Evolutionary conservation across 257 asterid species (phyloP).

Genomic region (Leonotis leonurus): DNA sequence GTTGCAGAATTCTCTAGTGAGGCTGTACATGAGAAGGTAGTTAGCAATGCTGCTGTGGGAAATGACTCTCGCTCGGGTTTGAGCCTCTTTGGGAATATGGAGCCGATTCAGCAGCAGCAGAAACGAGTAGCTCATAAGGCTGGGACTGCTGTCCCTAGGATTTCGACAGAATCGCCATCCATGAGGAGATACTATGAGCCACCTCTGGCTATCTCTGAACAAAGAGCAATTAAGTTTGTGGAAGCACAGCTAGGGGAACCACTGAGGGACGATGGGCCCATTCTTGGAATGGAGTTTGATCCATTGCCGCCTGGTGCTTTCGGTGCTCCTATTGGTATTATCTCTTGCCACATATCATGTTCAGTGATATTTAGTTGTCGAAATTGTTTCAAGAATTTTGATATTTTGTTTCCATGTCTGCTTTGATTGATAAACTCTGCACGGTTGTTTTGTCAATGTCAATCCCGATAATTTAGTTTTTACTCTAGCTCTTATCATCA

Average conservation of each 20-base stretch:
- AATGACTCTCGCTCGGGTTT: constrained; percentile 34
- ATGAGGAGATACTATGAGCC: constrained; percentile 72
- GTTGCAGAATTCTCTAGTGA: constrained; percentile 37
- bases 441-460: background rate
- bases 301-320: constrained; percentile 92
- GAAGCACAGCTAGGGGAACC: constrained; percentile 89
- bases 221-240: constrained; percentile 63
- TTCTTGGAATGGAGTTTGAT: constrained; percentile 95
- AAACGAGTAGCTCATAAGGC: constrained; percentile 55
- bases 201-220: constrained; percentile 65
- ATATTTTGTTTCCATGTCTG: background rate
- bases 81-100: constrained; percentile 32
- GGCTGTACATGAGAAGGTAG: constrained; percentile 22
- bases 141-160: constrained; percentile 73
- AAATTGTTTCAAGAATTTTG: constrained; percentile 6
- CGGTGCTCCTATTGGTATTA: constrained; percentile 80
- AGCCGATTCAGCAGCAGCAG: constrained; percentile 24
- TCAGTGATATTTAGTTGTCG: background rate
- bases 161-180: constrained; percentile 43
- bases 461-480: constrained; percentile 1
- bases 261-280: constrained; percentile 86
- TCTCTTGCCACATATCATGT: constrained; percentile 10
- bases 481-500: background rate
- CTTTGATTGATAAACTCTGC: background rate
- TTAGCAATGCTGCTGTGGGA: constrained; percentile 30